Conservation (phyloP, 345 rosid species). For the Citrus sp. region DNA sequence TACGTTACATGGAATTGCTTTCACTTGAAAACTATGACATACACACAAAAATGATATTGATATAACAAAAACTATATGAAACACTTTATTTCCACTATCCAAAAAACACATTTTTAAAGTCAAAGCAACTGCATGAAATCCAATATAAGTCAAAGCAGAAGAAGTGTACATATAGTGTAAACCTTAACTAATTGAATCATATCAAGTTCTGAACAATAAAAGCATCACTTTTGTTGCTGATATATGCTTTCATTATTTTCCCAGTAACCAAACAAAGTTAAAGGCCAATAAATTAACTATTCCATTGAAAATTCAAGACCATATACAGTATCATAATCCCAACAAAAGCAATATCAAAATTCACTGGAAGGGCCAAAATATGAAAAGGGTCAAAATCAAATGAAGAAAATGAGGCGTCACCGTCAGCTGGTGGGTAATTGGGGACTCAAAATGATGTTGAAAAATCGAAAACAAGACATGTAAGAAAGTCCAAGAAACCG, state of each 20-base stretch:
- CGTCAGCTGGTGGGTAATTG: not conserved
- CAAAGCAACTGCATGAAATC: not conserved
- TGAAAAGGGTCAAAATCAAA: not conserved
- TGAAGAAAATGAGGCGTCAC: not conserved
- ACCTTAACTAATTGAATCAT: not conserved
- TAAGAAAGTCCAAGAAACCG: slow-evolving; percentile 9
- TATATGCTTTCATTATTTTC: not conserved
- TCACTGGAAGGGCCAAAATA: not conserved
- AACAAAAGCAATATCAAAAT: not conserved
- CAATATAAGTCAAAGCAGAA: not conserved
- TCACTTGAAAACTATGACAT: slow-evolving; percentile 10
- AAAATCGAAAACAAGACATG: slow-evolving; percentile 8
- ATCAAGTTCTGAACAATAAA: not conserved
- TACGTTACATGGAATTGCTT: slow-evolving; percentile 20
- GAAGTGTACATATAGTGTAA: not conserved
- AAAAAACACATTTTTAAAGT: slow-evolving; percentile 12
- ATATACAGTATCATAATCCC: not conserved
- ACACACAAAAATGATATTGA: not conserved
- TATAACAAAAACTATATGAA: slow-evolving; percentile 2
- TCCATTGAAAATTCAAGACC: not conserved
- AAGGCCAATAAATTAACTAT: not conserved
- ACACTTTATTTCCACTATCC: not conserved
- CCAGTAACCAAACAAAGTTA: not conserved
- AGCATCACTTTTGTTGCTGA: not conserved
- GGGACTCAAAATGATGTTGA: not conserved